Evolutionary conservation across 345 rosid species (phyloP).

Genomic region (Populus davidiana): DNA sequence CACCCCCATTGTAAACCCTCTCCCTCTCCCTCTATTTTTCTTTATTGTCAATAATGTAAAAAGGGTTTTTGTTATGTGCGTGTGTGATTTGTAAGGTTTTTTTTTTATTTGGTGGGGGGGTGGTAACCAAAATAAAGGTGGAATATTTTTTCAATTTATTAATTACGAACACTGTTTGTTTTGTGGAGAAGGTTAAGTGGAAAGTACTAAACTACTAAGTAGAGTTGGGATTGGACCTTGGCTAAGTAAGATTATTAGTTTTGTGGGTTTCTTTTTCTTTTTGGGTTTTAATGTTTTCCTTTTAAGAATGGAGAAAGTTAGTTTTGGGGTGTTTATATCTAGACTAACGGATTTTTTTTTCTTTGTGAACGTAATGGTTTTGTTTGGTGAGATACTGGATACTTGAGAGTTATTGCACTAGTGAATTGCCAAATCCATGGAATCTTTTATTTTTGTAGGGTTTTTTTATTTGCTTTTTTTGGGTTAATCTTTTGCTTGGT

Average conservation of each 20-base stretch:
- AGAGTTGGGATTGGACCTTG: not conserved
- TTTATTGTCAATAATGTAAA: not conserved
- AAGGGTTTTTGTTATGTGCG: not conserved
- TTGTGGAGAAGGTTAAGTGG: not conserved
- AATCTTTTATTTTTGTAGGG: not conserved
- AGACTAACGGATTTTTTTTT: too few species aligned
- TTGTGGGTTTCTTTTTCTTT: not conserved
- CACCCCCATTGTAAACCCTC: constrained; percentile 61
- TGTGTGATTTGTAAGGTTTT: not conserved
- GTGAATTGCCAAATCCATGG: constrained; percentile 7
- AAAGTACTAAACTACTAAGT: not conserved
- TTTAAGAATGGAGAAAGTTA: not conserved
- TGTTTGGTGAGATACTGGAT: not conserved
- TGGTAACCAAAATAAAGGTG: not conserved
- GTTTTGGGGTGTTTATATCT: too few species aligned
- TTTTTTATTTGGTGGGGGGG: not conserved
- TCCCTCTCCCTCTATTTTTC: not conserved
- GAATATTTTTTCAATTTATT: not conserved
- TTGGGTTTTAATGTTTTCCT: not conserved
- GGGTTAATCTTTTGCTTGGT: constrained; percentile 19
- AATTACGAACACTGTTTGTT: not conserved
- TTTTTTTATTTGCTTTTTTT: not conserved
- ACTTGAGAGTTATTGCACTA: not conserved
- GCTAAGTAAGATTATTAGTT: not conserved
- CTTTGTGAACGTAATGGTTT: too few species aligned